A percentile compares a stretch with the other conserved stretches of the same genome.
phyloP scores from a whole-genome alignment of 345 rosid genomes.

The Moricandia arvensis region DNA sequence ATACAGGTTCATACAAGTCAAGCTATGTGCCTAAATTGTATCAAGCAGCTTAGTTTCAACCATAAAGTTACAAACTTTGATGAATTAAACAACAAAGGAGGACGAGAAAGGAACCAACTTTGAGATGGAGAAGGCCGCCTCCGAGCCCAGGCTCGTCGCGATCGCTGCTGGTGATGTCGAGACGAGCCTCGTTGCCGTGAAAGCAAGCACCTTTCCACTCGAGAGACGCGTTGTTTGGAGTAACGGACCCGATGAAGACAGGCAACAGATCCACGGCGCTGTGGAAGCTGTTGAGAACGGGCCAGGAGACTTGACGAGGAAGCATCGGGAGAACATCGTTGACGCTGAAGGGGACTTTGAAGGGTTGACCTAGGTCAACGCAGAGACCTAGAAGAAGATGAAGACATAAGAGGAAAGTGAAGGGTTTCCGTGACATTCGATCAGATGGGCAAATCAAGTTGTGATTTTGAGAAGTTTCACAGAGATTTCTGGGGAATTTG shows the following conservation, averaged over 20 bases:
- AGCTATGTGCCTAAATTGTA: no score
- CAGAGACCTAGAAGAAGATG: conserved; percentile 34
- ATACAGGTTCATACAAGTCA: conserved; percentile 27
- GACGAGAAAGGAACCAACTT: conserved; percentile 40
- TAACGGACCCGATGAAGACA: conserved; percentile 68
- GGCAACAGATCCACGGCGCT: conserved; percentile 85
- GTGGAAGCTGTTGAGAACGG: conserved; percentile 77
- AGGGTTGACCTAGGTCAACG: conserved; percentile 39
- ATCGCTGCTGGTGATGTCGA: conserved; percentile 66
- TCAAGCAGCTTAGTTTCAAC: not conserved
- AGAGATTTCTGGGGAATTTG: not conserved
- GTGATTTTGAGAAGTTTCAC: not conserved
- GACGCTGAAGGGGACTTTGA: conserved; percentile 68
- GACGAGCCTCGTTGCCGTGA: conserved; percentile 68
- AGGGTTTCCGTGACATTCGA: conserved; percentile 42
- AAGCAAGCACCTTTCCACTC: conserved; percentile 96
- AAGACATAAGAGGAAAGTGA: conserved; percentile 33
- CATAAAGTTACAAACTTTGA: not conserved
- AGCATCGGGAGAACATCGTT: conserved; percentile 80
- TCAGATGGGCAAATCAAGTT: not conserved
- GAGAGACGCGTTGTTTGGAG: conserved; percentile 58
- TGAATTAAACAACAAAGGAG: not conserved
- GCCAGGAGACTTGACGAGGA: conserved; percentile 91
- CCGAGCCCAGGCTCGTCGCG: conserved; percentile 60
- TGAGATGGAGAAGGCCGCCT: conserved; percentile 80